These are phyloP conservation scores for Pleurotus tuoliensis DNA, from an alignment of 768 basidiomycete species.

Conservation along the genomic window DNA sequence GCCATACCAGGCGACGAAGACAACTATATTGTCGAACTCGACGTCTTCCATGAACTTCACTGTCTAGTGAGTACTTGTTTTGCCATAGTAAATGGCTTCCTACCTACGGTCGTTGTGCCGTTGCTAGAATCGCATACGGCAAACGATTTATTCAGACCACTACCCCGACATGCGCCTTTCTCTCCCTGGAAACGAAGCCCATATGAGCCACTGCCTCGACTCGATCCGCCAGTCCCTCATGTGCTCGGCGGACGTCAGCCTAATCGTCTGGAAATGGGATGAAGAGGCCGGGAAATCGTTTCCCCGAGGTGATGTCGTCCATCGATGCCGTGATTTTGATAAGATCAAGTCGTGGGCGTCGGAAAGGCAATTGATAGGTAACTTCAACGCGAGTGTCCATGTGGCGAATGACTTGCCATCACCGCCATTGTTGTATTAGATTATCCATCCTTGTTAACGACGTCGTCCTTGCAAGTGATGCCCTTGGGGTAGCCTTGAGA, in stretches of 20 bases:
- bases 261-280: slow-evolving; percentile 19
- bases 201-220: slow-evolving; percentile 18
- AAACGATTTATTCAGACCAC: slow-evolving; percentile 14
- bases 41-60: slow-evolving; percentile 23
- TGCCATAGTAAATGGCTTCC: no score
- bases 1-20: slow-evolving; percentile 16
- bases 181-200: slow-evolving; percentile 11
- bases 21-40: slow-evolving; percentile 18
- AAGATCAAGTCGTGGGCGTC: not conserved
- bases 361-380: no score
- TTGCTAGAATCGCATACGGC: slow-evolving; percentile 15
- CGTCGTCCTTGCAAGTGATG: no score
- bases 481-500: no score
- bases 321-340: slow-evolving; percentile 2
- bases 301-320: not conserved
- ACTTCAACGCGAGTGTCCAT: no score
- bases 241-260: slow-evolving; percentile 14
- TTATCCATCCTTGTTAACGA: no score
- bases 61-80: slow-evolving; percentile 14
- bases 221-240: slow-evolving; percentile 15
- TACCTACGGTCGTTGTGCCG: no score
- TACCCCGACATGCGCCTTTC: slow-evolving; percentile 11
- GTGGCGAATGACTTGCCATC: no score
- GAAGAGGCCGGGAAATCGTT: not conserved
- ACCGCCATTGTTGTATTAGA: no score